Percentiles rank a stretch among this genome's conserved stretches.
These are phyloP conservation scores for Trichoderma atroviride DNA, from an alignment of 2,329 filamentous ascomycete species.

Conservation along the genomic window DNA sequence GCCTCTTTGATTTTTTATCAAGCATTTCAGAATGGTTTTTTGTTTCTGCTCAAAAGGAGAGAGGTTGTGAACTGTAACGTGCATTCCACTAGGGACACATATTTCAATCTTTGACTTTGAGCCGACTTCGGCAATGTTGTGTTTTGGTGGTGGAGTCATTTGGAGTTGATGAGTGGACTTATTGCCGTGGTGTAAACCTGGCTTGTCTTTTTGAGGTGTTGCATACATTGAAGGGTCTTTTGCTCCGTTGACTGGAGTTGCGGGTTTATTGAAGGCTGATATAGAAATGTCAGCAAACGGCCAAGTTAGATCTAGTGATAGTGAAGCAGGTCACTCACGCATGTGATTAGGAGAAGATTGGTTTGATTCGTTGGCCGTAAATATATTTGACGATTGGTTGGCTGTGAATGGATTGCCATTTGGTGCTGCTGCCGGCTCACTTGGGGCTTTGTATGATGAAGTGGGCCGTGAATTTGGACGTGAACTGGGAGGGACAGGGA, in stretches of 20 bases:
- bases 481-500: slow-evolving; percentile 16
- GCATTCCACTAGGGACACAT: slow-evolving; percentile 40
- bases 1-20: slow-evolving; percentile 41
- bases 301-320: not conserved
- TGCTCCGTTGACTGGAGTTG: slow-evolving; percentile 16
- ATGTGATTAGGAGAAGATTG: not conserved
- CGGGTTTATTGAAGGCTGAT: slow-evolving; percentile 7
- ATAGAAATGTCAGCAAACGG: not conserved
- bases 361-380: not conserved
- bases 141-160: not conserved
- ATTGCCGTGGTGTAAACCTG: slow-evolving; percentile 17
- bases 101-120: slow-evolving; percentile 25
- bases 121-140: slow-evolving; percentile 28
- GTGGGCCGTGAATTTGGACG: not conserved
- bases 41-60: slow-evolving; percentile 48
- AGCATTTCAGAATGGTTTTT: slow-evolving; percentile 40
- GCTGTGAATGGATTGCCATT: not conserved
- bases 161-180: slow-evolving; percentile 19
- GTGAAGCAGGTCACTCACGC: not conserved
- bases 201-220: slow-evolving; percentile 31
- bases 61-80: slow-evolving; percentile 34
- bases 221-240: slow-evolving; percentile 54
- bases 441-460: slow-evolving; percentile 22
- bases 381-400: not conserved
- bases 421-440: slow-evolving; percentile 17